phyloP scores from a whole-genome alignment of 371 early-diverging fungal genomes.

The Mucor racemosus region DNA sequence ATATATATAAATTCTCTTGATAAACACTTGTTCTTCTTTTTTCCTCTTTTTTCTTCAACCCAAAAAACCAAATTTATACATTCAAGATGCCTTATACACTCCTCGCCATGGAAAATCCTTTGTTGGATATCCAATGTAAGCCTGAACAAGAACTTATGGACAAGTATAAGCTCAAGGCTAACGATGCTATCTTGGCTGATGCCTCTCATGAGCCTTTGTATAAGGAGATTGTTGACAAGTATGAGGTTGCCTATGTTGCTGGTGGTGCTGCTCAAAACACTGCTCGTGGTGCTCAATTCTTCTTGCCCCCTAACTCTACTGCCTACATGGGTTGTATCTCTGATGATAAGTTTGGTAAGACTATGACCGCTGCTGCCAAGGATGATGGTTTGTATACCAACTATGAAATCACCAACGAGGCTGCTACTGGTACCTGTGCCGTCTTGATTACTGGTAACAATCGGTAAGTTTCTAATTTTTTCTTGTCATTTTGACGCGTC shows the following conservation, averaged over 20 bases:
- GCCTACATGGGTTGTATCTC: constrained; percentile 93
- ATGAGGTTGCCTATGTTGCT: constrained; percentile 84
- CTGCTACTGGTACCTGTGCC: constrained; percentile 94
- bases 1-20: too few species aligned
- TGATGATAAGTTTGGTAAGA: constrained; percentile 79
- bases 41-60: neutral
- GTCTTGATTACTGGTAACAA: constrained; percentile 90
- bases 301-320: constrained; percentile 85
- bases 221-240: constrained; percentile 77
- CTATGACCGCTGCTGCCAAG: constrained; percentile 77
- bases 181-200: constrained; percentile 94
- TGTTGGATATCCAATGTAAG: constrained; percentile 93
- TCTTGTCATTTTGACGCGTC: neutral
- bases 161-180: constrained; percentile 88
- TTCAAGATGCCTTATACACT: constrained; percentile 41
- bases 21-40: neutral
- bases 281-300: constrained; percentile 88
- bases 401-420: constrained; percentile 72
- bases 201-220: constrained; percentile 85
- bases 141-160: constrained; percentile 74
- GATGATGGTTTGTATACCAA: constrained; percentile 86
- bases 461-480: constrained; percentile 55
- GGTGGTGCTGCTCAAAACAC: constrained; percentile 98
- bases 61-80: neutral
- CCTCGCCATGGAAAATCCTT: constrained; percentile 88